Base-by-base conservation (phyloP, 306 rosid species). In the Elaeagnus macrophylla region DNA sequence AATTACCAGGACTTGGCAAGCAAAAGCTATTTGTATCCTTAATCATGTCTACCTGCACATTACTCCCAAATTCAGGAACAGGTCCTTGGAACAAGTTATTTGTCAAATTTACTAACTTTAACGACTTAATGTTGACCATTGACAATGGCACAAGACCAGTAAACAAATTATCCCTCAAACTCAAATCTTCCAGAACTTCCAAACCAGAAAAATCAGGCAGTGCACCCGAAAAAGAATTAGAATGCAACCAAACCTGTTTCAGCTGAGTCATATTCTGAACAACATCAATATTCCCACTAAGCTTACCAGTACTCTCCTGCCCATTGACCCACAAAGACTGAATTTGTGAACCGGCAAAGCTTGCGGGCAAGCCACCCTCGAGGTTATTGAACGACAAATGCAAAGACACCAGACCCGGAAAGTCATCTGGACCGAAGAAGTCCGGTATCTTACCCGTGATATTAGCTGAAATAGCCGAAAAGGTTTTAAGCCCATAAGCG, bases 311-410 rank as follows among this genome's bases (percentile, higher is more conserved):
- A 54, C 94, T 73, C 15, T 53, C 53, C 25, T 89, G 97, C 42
- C 97, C 97, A 67, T 89, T 89, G 53, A 89, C 59, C 97, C 94
- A 89, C 56, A 89, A 47, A 53, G 89, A 77, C 78, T 71, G 75
- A 64, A 89, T 59, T 50, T 75, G 78, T 3, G 81, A 77, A 7
- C 77, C 68, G 1, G 82, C 51, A 47, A 85, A 75, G 59, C 72
- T 60, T 49, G 12, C 15, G 4, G 94, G 97, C 66, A 89, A 67
- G 1, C 59, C 73, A 0, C 95, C 95, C 51, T 77, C 73, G 1
- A 89, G 82, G 39, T 53, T 39, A 37, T 89, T 89, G 61, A 83
- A 79, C 13, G 97, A 78, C 58, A 89, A 63, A 46, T 86, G 97
- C 75, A 89, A 66, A 73, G 60, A 71, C 37, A 64, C 43, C 69